Conservation (phyloP, 805 yeast species). For the Kurtzmaniella fragi region DNA sequence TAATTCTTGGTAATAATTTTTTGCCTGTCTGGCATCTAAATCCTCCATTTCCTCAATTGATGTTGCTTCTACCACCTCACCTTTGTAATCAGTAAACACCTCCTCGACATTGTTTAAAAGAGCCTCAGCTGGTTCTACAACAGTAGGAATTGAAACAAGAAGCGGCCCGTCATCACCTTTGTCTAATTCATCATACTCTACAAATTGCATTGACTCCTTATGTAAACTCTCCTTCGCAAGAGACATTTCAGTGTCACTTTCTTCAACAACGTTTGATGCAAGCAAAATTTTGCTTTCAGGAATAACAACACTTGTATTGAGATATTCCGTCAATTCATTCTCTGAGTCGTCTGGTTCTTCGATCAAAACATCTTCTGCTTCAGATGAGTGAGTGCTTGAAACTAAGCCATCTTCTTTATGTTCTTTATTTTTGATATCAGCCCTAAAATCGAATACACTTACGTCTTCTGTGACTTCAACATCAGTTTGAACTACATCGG, state of each 20-base stretch:
- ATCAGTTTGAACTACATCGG: no score
- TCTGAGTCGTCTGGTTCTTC: constrained; percentile 2
- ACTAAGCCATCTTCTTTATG: no score
- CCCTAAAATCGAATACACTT: no score
- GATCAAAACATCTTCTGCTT: background rate
- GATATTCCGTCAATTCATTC: constrained; percentile 9
- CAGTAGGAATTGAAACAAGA: background rate
- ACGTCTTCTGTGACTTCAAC: no score
- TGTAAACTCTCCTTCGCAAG: background rate
- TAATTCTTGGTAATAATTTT: background rate
- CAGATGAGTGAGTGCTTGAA: background rate
- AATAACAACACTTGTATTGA: constrained; percentile 5
- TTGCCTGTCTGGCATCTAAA: background rate
- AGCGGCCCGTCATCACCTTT: background rate
- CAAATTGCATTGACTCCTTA: background rate
- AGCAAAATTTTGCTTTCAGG: constrained; percentile 1
- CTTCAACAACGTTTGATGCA: constrained; percentile 5
- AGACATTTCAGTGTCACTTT: background rate
- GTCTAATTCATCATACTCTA: background rate
- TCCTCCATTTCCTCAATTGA: constrained; percentile 2
- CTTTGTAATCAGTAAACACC: constrained; percentile 1
- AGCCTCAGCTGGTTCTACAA: background rate
- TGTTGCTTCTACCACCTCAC: constrained; percentile 1
- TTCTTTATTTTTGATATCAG: no score
- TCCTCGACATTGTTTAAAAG: background rate